phyloP scores from a whole-genome alignment of 1,139 yeast species.

The Blastobotrys buckinghamii region DNA sequence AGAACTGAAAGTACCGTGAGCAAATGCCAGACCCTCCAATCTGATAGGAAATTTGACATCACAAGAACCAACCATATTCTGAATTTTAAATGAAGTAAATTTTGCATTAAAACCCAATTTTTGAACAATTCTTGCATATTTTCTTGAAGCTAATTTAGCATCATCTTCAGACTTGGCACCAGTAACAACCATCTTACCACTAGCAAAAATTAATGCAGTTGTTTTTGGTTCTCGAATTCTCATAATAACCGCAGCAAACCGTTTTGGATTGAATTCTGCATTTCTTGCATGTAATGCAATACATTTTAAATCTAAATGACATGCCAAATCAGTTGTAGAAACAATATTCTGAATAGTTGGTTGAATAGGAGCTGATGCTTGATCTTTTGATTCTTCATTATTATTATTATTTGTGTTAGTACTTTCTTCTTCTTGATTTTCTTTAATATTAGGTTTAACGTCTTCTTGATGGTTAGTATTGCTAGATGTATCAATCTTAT shows the following conservation, averaged over 20 bases:
- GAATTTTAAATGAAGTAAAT: slow-evolving; percentile 95
- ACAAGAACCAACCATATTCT: slow-evolving; percentile 93
- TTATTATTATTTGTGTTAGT: slow-evolving; percentile 18
- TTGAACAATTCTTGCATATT: slow-evolving; percentile 96
- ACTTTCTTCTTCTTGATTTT: neutral
- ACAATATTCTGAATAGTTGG: slow-evolving; percentile 53
- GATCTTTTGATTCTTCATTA: slow-evolving; percentile 14
- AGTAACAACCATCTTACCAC: slow-evolving; percentile 99
- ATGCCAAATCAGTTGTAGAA: slow-evolving; percentile 95
- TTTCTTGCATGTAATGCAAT: slow-evolving; percentile 98
- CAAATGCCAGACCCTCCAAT: slow-evolving; percentile 93
- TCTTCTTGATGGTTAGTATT: neutral
- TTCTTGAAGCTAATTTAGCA: slow-evolving; percentile 92
- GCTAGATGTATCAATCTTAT: slow-evolving; percentile 37
- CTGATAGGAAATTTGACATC: slow-evolving; percentile 98
- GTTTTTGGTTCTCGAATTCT: slow-evolving; percentile 99
- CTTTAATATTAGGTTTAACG: slow-evolving; percentile 7
- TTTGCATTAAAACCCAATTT: slow-evolving; percentile 90
- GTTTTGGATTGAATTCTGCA: slow-evolving; percentile 74
- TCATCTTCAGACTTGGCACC: slow-evolving; percentile 99
- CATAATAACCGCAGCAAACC: slow-evolving; percentile 99
- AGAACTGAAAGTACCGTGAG: slow-evolving; percentile 98
- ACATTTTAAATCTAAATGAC: slow-evolving; percentile 91
- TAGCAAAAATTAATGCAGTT: slow-evolving; percentile 94
- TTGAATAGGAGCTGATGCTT: slow-evolving; percentile 16